These are phyloP conservation scores for Hemileia vastatrix DNA, from an alignment of 1,284 basidiomycete genomes.

Conservation along the genomic window DNA sequence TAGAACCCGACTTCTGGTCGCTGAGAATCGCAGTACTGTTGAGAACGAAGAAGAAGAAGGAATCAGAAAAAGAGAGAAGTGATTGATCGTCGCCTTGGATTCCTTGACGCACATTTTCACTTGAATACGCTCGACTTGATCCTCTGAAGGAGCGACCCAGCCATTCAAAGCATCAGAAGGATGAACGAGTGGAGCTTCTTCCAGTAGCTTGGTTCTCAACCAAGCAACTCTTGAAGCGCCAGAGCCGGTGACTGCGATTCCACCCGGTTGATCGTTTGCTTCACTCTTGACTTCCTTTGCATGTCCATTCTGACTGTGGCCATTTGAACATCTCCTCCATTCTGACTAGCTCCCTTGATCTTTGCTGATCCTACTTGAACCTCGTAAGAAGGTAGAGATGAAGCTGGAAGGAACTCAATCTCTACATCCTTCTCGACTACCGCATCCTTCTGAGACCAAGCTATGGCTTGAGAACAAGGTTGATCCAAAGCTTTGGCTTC, in stretches of 20 bases:
- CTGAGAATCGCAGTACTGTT: too few species aligned
- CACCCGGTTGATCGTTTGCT: conserved; percentile 5
- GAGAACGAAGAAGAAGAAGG: too few species aligned
- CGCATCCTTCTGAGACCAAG: background rate
- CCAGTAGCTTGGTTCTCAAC: conserved; percentile 36
- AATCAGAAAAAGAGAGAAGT: conserved; percentile 1
- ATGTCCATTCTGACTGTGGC: conserved; percentile 14
- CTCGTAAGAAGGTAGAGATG: background rate
- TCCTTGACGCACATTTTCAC: conserved; percentile 15
- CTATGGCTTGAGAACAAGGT: conserved; percentile 18
- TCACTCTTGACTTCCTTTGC: conserved; percentile 25
- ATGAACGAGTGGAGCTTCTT: conserved; percentile 37
- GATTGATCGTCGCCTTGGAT: background rate
- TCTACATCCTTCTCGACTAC: background rate
- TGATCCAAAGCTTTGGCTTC: conserved; percentile 27
- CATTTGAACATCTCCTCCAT: background rate
- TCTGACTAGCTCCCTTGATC: background rate
- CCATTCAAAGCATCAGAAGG: conserved; percentile 32
- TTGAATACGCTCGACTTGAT: background rate
- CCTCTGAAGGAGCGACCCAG: conserved; percentile 10
- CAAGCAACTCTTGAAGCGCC: conserved; percentile 27
- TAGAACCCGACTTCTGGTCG: too few species aligned
- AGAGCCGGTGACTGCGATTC: conserved; percentile 5
- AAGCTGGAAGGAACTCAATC: background rate
- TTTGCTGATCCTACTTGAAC: conserved; percentile 1